Evolutionary conservation across 176 grass and related monocot species (phyloP).

Genomic region (Oropetium thomaeum): DNA sequence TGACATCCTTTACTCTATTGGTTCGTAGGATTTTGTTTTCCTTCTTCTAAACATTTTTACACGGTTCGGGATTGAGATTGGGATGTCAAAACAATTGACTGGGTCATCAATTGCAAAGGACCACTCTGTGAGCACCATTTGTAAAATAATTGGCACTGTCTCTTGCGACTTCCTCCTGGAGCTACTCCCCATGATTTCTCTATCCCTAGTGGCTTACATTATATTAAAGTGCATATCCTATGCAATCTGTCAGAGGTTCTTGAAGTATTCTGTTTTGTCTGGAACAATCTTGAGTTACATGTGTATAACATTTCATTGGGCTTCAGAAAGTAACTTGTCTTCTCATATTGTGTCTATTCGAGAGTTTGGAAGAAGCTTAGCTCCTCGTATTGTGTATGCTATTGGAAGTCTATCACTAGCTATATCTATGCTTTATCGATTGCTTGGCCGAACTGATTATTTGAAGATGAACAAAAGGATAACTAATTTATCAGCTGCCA

Average conservation of each 20-base stretch:
- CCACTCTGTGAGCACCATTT: slow-evolving; percentile 37
- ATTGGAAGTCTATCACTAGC: slow-evolving; percentile 65
- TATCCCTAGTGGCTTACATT: slow-evolving; percentile 52
- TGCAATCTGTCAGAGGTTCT: slow-evolving; percentile 35
- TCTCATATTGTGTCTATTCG: slow-evolving; percentile 22
- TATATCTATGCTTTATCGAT: slow-evolving; percentile 47
- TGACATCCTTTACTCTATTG: slow-evolving; percentile 32
- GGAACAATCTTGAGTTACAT: slow-evolving; percentile 65
- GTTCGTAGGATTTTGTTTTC: slow-evolving; percentile 65
- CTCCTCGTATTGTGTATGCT: slow-evolving; percentile 64
- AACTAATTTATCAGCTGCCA: slow-evolving; percentile 42
- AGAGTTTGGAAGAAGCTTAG: slow-evolving; percentile 58
- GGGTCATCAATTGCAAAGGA: slow-evolving; percentile 54
- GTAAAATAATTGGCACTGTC: slow-evolving; percentile 32
- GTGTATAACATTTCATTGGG: slow-evolving; percentile 68
- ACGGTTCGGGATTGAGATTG: slow-evolving; percentile 70
- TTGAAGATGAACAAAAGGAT: slow-evolving; percentile 44
- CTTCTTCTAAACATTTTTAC: slow-evolving; percentile 70
- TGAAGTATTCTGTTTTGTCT: slow-evolving; percentile 51
- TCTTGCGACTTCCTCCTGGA: slow-evolving; percentile 49
- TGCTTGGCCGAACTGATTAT: slow-evolving; percentile 34
- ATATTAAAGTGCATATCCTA: slow-evolving; percentile 43
- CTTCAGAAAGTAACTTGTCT: slow-evolving; percentile 53
- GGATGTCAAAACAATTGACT: slow-evolving; percentile 79
- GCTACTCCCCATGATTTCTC: slow-evolving; percentile 52